Evolutionary conservation across 1,139 yeast genomes (phyloP).

Genomic region (Debaryomyces sp.): DNA sequence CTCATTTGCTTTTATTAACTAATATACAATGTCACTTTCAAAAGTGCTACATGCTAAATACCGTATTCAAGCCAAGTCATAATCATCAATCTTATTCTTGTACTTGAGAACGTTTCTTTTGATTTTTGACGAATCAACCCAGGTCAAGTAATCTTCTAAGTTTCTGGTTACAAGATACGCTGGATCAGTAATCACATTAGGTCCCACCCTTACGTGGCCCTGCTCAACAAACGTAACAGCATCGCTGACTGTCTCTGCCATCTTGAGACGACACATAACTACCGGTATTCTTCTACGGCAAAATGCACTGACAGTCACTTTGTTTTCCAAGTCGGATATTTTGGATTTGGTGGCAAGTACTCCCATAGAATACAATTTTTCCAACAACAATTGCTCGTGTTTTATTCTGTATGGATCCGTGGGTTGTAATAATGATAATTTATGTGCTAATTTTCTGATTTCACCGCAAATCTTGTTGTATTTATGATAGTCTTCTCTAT

Average conservation of each 20-base stretch:
- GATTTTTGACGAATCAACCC: conserved; percentile 96
- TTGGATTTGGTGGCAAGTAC: conserved; percentile 81
- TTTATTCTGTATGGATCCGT: conserved; percentile 82
- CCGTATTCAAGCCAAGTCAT: conserved; percentile 52
- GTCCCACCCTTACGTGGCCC: conserved; percentile 98
- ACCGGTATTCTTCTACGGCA: conserved; percentile 94
- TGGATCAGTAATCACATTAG: conserved; percentile 92
- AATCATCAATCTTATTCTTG: conserved; percentile 84
- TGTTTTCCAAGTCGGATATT: conserved; percentile 90
- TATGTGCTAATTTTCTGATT: conserved; percentile 82
- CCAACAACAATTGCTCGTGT: conserved; percentile 85
- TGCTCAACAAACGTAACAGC: conserved; percentile 94
- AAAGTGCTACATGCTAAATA: not conserved
- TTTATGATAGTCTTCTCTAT: conserved; percentile 93
- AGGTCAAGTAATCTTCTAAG: conserved; percentile 94
- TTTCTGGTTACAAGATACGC: conserved; percentile 91
- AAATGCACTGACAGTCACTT: conserved; percentile 86
- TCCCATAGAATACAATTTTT: conserved; percentile 88
- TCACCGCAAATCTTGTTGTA: conserved; percentile 93
- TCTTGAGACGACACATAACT: conserved; percentile 90
- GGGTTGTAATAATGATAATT: conserved; percentile 80
- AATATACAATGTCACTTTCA: conserved; percentile 4
- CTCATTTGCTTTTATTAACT: conserved; percentile 6
- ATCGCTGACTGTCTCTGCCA: conserved; percentile 89
- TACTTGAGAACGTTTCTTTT: conserved; percentile 86